Conservation (phyloP, 306 rosid species). For the Prinsepia uniflora region DNA sequence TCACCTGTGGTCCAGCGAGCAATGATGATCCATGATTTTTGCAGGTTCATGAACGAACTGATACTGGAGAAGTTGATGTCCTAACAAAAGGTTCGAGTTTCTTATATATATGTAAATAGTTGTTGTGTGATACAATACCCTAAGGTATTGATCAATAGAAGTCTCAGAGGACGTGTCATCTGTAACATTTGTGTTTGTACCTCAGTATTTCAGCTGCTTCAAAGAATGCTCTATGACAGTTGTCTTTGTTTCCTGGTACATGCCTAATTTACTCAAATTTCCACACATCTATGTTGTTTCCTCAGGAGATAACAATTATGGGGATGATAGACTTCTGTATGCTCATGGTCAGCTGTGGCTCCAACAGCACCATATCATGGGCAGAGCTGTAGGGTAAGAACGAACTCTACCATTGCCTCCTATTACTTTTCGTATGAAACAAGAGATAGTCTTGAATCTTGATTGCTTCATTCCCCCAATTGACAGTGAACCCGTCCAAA, state of each 20-base stretch:
- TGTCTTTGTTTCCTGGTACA: conserved; percentile 1
- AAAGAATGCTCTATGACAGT: conserved; percentile 8
- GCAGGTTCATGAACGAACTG: conserved; percentile 80
- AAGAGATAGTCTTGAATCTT: neutral
- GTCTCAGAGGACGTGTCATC: neutral
- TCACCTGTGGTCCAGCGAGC: neutral
- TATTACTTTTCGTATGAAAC: neutral
- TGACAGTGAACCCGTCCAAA: neutral
- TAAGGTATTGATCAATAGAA: neutral
- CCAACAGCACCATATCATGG: conserved; percentile 88
- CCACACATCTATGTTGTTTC: conserved; percentile 10
- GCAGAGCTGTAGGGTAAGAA: conserved; percentile 87
- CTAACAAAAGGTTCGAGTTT: conserved; percentile 76
- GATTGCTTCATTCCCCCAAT: neutral
- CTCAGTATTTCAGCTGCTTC: neutral
- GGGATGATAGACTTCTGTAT: conserved; percentile 87
- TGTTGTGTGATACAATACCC: conserved; percentile 7
- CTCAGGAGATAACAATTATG: conserved; percentile 85
- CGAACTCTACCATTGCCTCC: conserved; percentile 3
- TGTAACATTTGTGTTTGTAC: neutral
- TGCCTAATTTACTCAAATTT: neutral
- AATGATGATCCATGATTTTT: conserved; percentile 11
- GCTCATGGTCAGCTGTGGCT: conserved; percentile 96
- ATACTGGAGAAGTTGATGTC: conserved; percentile 80
- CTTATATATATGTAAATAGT: neutral